Conservation (phyloP, 768 basidiomycete species). For the Amanita phalloides region DNA sequence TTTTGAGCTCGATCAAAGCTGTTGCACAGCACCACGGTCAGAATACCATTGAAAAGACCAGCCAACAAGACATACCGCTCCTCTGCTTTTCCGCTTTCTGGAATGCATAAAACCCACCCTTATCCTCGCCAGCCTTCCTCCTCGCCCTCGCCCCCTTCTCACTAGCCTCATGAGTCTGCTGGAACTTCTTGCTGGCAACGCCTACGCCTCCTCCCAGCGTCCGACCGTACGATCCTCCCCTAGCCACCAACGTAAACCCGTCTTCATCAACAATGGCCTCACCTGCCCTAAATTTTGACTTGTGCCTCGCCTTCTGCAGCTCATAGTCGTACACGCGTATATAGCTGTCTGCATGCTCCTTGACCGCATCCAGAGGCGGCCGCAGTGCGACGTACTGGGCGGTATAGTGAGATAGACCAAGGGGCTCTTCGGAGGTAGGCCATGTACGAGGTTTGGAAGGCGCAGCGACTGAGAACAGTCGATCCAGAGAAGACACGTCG, state of each 20-base stretch:
- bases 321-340: constrained; percentile 73
- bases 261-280: constrained; percentile 91
- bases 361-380: constrained; percentile 64
- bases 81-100: constrained; percentile 86
- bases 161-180: constrained; percentile 47
- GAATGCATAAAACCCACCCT: constrained; percentile 79
- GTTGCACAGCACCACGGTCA: neutral
- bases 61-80: constrained; percentile 39
- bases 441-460: constrained; percentile 61
- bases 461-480: constrained; percentile 11
- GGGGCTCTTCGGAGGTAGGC: constrained; percentile 40
- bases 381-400: constrained; percentile 55
- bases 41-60: constrained; percentile 1
- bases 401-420: constrained; percentile 63
- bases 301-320: constrained; percentile 46
- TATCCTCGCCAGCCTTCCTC: constrained; percentile 54
- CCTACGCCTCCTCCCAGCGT: constrained; percentile 74
- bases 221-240: constrained; percentile 84
- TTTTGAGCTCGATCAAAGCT: constrained; percentile 69
- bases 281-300: constrained; percentile 65
- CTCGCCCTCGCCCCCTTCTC: constrained; percentile 32
- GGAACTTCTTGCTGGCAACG: constrained; percentile 51
- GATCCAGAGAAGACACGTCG: constrained; percentile 60
- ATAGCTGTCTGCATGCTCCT: constrained; percentile 69
- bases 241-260: constrained; percentile 89